These are phyloP conservation scores for Cudoniella acicularis DNA, from an alignment of 495 filamentous ascomycete species.

Conservation along the genomic window DNA sequence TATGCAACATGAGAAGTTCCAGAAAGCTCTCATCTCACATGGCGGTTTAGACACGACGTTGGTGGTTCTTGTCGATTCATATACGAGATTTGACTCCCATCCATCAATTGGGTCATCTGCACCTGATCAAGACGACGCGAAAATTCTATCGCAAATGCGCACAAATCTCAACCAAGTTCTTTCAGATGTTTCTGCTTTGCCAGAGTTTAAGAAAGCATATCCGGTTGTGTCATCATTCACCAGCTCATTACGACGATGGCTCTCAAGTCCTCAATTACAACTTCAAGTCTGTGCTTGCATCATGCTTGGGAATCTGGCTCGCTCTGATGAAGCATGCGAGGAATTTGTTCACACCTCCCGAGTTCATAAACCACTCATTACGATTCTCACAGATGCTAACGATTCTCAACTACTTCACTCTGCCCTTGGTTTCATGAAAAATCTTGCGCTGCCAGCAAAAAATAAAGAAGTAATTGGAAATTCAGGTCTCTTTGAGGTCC, in stretches of 20 bases:
- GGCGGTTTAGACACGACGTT: constrained; percentile 26
- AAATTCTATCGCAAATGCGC: constrained; percentile 50
- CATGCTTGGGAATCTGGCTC: constrained; percentile 72
- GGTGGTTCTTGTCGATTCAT: constrained; percentile 28
- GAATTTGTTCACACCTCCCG: constrained; percentile 49
- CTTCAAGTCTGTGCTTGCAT: constrained; percentile 73
- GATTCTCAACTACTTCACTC: constrained; percentile 59
- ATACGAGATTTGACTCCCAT: constrained; percentile 27
- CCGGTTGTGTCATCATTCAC: constrained; percentile 46
- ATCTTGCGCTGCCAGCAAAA: constrained; percentile 62
- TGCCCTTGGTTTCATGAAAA: constrained; percentile 71
- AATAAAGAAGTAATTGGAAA: constrained; percentile 60
- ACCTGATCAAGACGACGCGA: constrained; percentile 42
- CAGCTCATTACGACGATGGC: constrained; percentile 52
- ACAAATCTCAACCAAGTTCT: constrained; percentile 53
- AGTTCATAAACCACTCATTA: constrained; percentile 50
- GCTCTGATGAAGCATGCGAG: constrained; percentile 61
- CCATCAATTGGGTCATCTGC: constrained; percentile 16
- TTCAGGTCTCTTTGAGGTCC: constrained; percentile 44
- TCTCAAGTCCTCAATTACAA: constrained; percentile 45
- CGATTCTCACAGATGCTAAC: constrained; percentile 16
- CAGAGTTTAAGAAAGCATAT: constrained; percentile 49
- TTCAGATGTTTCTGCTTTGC: constrained; percentile 59
- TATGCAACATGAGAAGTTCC: constrained; percentile 31
- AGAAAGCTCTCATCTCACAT: constrained; percentile 37